These are phyloP conservation scores for Kewa caespitosa DNA, from an alignment of 179 eudicot genomes.

Conservation along the genomic window DNA sequence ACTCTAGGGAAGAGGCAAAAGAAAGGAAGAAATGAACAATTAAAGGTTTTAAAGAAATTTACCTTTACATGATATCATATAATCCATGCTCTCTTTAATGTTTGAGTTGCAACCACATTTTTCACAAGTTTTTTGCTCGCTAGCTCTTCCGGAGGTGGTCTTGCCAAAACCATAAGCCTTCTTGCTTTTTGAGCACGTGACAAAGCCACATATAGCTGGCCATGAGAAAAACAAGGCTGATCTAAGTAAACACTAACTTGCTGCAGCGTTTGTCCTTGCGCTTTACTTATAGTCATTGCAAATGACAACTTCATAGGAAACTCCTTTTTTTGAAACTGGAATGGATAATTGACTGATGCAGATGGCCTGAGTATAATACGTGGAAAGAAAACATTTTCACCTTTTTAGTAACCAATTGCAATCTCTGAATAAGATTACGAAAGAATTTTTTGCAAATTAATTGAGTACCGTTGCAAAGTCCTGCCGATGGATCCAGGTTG, in stretches of 20 bases:
- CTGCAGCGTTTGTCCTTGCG: slow-evolving; percentile 17
- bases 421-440: neutral
- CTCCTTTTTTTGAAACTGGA: neutral
- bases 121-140: no score
- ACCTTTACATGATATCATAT: no score
- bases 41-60: no score
- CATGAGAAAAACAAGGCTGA: slow-evolving; percentile 12
- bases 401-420: neutral
- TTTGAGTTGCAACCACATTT: no score
- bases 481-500: neutral
- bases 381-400: neutral
- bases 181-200: neutral
- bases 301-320: slow-evolving; percentile 17
- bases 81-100: no score
- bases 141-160: neutral
- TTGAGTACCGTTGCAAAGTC: slow-evolving; percentile 13
- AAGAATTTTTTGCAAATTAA: slow-evolving; percentile 7
- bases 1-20: no score
- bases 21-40: no score
- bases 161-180: neutral
- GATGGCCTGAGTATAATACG: neutral
- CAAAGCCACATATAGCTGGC: slow-evolving; percentile 19
- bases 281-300: slow-evolving; percentile 18
- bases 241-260: slow-evolving; percentile 2
- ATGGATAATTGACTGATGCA: neutral